phyloP scores from a whole-genome alignment of 2,329 filamentous ascomycete species.

The Mycosphaerelloides madeirae region DNA sequence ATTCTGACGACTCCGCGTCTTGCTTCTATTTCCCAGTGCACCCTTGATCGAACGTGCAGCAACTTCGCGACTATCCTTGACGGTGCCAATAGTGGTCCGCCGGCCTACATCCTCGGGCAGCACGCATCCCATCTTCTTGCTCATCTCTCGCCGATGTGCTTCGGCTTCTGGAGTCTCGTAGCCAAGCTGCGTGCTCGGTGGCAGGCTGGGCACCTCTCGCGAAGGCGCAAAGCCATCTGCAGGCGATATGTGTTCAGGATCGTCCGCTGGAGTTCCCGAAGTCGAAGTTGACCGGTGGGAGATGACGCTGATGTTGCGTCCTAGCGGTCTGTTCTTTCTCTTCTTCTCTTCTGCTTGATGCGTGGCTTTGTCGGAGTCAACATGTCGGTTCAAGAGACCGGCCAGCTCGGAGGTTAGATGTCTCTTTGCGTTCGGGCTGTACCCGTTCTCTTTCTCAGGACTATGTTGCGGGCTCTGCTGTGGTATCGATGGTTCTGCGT shows the following conservation, averaged over 20 bases:
- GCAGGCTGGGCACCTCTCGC: conserved; percentile 11
- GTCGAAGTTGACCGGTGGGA: conserved; percentile 19
- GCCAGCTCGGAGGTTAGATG: conserved; percentile 23
- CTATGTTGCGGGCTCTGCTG: conserved; percentile 4
- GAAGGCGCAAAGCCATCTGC: conserved; percentile 18
- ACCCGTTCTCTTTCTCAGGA: conserved; percentile 8
- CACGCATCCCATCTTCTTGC: conserved; percentile 29
- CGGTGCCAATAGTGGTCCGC: conserved; percentile 27
- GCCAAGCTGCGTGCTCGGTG: conserved; percentile 33
- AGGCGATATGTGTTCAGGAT: conserved; percentile 11
- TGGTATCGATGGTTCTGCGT: conserved; percentile 2
- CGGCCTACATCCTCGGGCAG: conserved; percentile 21
- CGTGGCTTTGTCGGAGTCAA: conserved; percentile 6
- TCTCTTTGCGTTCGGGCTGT: conserved; percentile 10
- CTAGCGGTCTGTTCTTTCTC: conserved; percentile 28
- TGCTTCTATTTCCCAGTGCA: conserved; percentile 3
- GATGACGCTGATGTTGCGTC: conserved; percentile 27
- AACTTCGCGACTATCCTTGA: conserved; percentile 26
- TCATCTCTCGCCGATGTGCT: conserved; percentile 28
- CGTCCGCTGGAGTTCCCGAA: conserved; percentile 8
- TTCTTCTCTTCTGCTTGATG: conserved; percentile 13
- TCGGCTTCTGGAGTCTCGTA: conserved; percentile 33
- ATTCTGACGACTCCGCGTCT: conserved; percentile 2
- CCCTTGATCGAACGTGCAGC: conserved; percentile 1
- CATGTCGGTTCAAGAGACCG: conserved; percentile 18